Evolutionary conservation across 208 protist species (phyloP).

Genomic region (Crithidia expoeki): DNA sequence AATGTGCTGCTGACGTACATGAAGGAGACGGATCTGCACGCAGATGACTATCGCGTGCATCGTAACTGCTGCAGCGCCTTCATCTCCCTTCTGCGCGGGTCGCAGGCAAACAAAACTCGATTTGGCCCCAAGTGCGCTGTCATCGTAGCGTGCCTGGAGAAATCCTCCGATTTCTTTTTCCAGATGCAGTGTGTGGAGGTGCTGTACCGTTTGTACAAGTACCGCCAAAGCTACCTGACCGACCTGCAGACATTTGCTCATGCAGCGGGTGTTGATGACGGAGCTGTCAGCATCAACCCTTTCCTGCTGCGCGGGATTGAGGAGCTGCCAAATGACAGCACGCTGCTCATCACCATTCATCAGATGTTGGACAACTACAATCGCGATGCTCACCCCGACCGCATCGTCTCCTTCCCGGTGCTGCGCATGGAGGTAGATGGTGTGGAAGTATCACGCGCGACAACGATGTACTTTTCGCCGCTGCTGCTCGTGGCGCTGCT

Average conservation of each 20-base stretch:
- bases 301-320: slow-evolving; percentile 63
- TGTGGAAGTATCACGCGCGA: slow-evolving; percentile 62
- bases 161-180: slow-evolving; percentile 81
- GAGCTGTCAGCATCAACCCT: slow-evolving; percentile 36
- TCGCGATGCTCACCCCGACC: slow-evolving; percentile 40
- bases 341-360: slow-evolving; percentile 69
- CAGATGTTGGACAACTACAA: slow-evolving; percentile 74
- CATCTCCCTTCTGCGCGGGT: slow-evolving; percentile 81
- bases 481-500: slow-evolving; percentile 73
- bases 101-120: slow-evolving; percentile 76
- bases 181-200: slow-evolving; percentile 91
- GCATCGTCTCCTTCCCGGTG: slow-evolving; percentile 54
- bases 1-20: slow-evolving; percentile 63
- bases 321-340: slow-evolving; percentile 76
- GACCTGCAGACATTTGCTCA: too few species aligned
- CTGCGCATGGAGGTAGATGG: slow-evolving; percentile 62
- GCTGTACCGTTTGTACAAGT: slow-evolving; percentile 76
- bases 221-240: slow-evolving; percentile 54
- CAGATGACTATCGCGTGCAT: slow-evolving; percentile 74
- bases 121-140: slow-evolving; percentile 53
- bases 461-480: slow-evolving; percentile 83
- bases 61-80: slow-evolving; percentile 76
- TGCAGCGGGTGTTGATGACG: too few species aligned
- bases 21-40: slow-evolving; percentile 41
- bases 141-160: slow-evolving; percentile 53